Conservation (phyloP, 1,139 yeast genomes). For the Torulaspora globosa region DNA sequence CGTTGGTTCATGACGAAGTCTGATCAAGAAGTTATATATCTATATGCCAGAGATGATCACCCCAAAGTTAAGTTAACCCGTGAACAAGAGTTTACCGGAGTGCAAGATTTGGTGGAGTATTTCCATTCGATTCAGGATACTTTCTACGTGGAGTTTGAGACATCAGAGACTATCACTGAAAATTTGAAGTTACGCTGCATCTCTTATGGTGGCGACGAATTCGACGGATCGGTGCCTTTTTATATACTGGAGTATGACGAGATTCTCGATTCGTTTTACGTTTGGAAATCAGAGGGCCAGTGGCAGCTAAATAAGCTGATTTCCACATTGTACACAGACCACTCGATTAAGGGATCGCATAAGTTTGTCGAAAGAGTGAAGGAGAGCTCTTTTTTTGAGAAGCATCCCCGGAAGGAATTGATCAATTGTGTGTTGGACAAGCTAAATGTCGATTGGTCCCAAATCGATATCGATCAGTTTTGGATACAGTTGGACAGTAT, state of each 20-base stretch:
- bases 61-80: conserved; percentile 28
- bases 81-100: conserved; percentile 16
- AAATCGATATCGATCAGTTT: conserved; percentile 18
- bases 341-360: conserved; percentile 5
- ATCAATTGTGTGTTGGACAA: conserved; percentile 16
- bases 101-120: conserved; percentile 19
- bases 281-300: conserved; percentile 31
- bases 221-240: conserved; percentile 20
- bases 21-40: conserved; percentile 21
- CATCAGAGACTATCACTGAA: conserved; percentile 31
- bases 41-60: conserved; percentile 28
- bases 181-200: conserved; percentile 28
- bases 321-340: conserved; percentile 18
- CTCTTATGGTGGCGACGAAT: conserved; percentile 12
- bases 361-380: conserved; percentile 7
- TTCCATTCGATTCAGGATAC: conserved; percentile 27
- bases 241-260: conserved; percentile 31
- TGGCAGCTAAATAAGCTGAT: conserved; percentile 27
- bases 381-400: conserved; percentile 9
- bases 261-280: conserved; percentile 18
- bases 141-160: conserved; percentile 26
- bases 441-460: conserved; percentile 25
- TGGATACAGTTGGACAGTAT: conserved; percentile 20
- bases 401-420: conserved; percentile 11
- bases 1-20: conserved; percentile 7